phyloP scores from a whole-genome alignment of 169 alveolate species.

The Eimeria maxima region DNA sequence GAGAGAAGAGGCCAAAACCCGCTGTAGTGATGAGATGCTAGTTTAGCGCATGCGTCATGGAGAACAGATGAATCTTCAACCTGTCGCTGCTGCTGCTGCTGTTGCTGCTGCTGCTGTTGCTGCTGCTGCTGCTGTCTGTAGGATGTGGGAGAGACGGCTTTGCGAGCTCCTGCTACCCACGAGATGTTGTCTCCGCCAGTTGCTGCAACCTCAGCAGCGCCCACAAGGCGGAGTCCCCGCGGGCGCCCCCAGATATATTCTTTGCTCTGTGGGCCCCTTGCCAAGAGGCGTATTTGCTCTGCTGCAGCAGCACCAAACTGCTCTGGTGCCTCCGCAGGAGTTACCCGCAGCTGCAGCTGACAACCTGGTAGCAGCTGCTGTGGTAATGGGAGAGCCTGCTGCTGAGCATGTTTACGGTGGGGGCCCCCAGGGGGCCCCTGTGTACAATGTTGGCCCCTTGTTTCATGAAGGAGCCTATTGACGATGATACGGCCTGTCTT shows the following conservation, averaged over 20 bases:
- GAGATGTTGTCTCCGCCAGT: not conserved
- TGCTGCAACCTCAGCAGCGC: slow-evolving; percentile 22
- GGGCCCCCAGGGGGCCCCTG: slow-evolving; percentile 2
- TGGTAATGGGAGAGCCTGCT: not conserved
- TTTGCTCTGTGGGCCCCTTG: not conserved
- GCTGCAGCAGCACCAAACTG: not conserved
- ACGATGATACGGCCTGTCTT: not conserved
- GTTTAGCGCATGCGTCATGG: slow-evolving; percentile 22
- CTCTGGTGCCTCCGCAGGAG: not conserved
- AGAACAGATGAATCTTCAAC: not conserved
- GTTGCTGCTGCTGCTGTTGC: slow-evolving; percentile 48
- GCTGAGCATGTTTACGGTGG: not conserved
- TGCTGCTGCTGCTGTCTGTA: not conserved
- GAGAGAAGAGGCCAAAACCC: slow-evolving; percentile 76
- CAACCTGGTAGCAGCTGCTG: slow-evolving; percentile 37
- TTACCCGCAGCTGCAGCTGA: not conserved
- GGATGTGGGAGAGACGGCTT: not conserved
- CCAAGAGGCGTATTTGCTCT: not conserved
- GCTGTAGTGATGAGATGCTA: slow-evolving; percentile 58
- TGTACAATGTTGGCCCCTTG: not conserved
- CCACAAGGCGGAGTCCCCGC: slow-evolving; percentile 15
- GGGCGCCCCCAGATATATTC: not conserved
- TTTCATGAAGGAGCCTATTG: slow-evolving; percentile 31
- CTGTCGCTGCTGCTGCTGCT: not conserved
- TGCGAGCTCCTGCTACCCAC: not conserved